Evolutionary conservation across 768 basidiomycete genomes (phyloP), one percentile per base, ranked within the genome.

Genomic region (Suillus hirtellus): DNA sequence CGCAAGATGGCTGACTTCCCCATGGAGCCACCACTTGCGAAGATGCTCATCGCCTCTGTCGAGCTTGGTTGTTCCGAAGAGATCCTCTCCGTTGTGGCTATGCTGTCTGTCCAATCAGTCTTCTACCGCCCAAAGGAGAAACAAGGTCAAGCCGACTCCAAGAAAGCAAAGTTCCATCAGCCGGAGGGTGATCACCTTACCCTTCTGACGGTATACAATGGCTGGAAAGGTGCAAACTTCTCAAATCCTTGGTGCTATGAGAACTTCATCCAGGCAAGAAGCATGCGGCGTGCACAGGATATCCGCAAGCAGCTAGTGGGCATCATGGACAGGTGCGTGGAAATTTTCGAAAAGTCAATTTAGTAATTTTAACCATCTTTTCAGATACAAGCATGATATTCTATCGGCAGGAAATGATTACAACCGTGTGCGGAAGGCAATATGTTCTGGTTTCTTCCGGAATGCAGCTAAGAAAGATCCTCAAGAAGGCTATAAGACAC

Each of bases 41-140:
- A 99, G 79, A 99, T 97, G 96, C 78, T 99, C 55, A 99, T 99
- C 72, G 94, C 95, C 4, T 97, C 95, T 1, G 96, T 98, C 12
- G 97, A 99, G 71, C 84, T 97, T 60, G 95, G 95, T 12, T 99
- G 97, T 72, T 99, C 97, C 0, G 96, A 99, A 71, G 97, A 99
- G 75, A 97, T 99, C 67, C 77, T 99, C 47, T 96, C 94, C 3
- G 91, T 99, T 60, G 95, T 98, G 1, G 96, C 96, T 10, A 99
- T 99, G 97, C 80, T 99, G 46, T 95, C 93, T 3, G 94, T 97
- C 37, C 96, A 96, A 73, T 92, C 87, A 58, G 94, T 99, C 44
- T 99, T 99, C 76, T 99, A 99, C 76, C 87, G 97, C 43, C 97
- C 96, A n/a, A 98, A 99, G 77, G 97, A 99, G 77, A 99, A 99